Conservation (phyloP, 1,284 basidiomycete genomes). For the Schizophyllum commune region DNA sequence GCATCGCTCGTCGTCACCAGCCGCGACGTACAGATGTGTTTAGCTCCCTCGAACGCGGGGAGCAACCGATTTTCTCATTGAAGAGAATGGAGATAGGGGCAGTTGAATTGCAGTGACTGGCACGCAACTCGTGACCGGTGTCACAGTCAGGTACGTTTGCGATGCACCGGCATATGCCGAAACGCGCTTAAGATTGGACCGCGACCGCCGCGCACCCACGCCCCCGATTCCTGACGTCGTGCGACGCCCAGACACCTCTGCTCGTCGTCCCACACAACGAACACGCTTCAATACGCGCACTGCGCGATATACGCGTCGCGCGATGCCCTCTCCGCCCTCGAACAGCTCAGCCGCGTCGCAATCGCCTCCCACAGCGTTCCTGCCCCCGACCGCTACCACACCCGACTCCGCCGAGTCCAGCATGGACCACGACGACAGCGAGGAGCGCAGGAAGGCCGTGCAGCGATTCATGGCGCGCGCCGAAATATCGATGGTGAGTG, state of each 20-base stretch:
- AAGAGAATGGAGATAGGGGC: too few relatives aligned
- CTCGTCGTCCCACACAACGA: conserved; percentile 6
- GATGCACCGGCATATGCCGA: conserved; percentile 14
- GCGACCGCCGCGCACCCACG: conserved; percentile 14
- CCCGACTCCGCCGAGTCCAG: conserved; percentile 29
- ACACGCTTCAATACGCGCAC: background rate
- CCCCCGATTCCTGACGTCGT: conserved; percentile 17
- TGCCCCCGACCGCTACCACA: conserved; percentile 32
- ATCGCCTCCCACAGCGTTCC: conserved; percentile 59
- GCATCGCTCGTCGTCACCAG: too few relatives aligned
- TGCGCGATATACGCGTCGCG: conserved; percentile 23
- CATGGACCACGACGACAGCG: conserved; percentile 37
- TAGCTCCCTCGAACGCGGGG: too few relatives aligned
- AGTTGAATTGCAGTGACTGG: background rate
- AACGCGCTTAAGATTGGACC: conserved; percentile 26
- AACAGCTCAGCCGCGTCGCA: conserved; percentile 57
- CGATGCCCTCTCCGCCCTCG: conserved; percentile 69
- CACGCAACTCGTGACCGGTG: background rate
- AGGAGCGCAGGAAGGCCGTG: conserved; percentile 54
- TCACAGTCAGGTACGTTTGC: background rate
- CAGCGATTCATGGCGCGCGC: conserved; percentile 69
- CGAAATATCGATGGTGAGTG: conserved; percentile 66
- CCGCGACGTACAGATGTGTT: too few relatives aligned
- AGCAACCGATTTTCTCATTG: too few relatives aligned
- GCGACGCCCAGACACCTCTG: conserved; percentile 24